Base-by-base conservation (phyloP, 2,329 filamentous ascomycete species). In the Alternaria burnsii region DNA sequence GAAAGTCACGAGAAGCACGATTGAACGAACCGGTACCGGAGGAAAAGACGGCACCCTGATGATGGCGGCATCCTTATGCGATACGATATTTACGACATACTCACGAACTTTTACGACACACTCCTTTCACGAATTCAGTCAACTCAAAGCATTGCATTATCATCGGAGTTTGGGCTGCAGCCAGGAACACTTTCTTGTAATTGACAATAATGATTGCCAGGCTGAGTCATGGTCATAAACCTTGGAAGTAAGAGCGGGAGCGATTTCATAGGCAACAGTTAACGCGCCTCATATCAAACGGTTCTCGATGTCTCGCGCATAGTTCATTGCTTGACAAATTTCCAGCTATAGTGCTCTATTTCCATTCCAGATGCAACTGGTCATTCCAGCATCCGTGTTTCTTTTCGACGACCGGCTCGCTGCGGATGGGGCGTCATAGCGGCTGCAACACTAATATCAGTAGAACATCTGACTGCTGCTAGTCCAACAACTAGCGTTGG, bases 1-100 rank as follows among this genome's bases (percentile, higher is more conserved):
- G 65, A 43, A 71, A 61, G 56, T 70, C 70, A 9, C 55, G 69
- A 26, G 51, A 59, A 11, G 57, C n/a, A 11, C 58, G 61, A 34
- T 26, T 56, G 16, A 58, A 58, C 14, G 55, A 55, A 10, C 38
- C 43, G n/a, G 9, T 34, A 14, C 18, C 47, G 4, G 38, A 34
- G 18, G 44, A 51, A 16, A 38, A 60, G 32, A 20, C 10, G 30
- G 38, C 38, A 41, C 10, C 38, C 22, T 56, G 30, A 50, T 46
- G 40, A 20, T 1, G 9, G 11, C 34, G 16, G 7, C 28, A 28
- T 24, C 41, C 30, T 34, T 12, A 36, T 34, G 12, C 28, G 32
- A 16, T 46, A n/a, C 20, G 52, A 18, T 26, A 18, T 8, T 11
- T 28, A 55, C 20, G 52, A 50, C 30, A 46, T 16, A 22, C n/a